phyloP scores from a whole-genome alignment of 2,329 filamentous ascomycete species.

The Calonectria montana region DNA sequence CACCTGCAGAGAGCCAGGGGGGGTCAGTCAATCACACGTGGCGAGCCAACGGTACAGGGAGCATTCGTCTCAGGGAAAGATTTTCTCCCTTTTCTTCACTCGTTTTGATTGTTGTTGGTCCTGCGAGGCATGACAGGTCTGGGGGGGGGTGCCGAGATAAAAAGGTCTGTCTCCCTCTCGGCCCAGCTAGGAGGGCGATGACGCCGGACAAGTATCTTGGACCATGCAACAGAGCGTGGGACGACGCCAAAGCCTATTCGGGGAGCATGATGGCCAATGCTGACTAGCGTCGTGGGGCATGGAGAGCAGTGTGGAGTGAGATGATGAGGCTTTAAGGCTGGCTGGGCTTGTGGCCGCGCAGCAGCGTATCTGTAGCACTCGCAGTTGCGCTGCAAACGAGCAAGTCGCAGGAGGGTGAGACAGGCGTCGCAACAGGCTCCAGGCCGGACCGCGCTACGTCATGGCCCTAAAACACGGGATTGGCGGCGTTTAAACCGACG shows the following conservation, averaged over 20 bases:
- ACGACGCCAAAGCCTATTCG: conserved; percentile 25
- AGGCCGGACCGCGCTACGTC: conserved; percentile 13
- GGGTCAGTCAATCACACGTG: conserved; percentile 17
- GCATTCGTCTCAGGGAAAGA: conserved; percentile 3
- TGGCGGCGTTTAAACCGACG: conserved; percentile 1
- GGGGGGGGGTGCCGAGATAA: not conserved
- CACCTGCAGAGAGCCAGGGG: not conserved
- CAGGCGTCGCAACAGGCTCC: not conserved
- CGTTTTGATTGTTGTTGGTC: not conserved
- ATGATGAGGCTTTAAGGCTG: conserved; percentile 19
- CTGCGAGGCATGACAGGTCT: not conserved
- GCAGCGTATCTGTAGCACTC: not conserved
- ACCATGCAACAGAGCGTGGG: conserved; percentile 10
- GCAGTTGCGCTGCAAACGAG: not conserved
- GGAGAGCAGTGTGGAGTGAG: conserved; percentile 15
- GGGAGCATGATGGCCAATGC: conserved; percentile 19
- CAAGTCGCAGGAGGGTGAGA: not conserved
- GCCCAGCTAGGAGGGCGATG: not conserved
- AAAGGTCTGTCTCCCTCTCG: not conserved
- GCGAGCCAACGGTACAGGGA: conserved; percentile 13
- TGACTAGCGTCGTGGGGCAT: conserved; percentile 21
- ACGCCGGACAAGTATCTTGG: conserved; percentile 2
- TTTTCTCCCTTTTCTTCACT: not conserved
- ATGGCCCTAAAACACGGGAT: not conserved
- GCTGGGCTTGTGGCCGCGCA: not conserved